These are phyloP conservation scores for Metschnikowia amazonensis DNA, from an alignment of 805 yeast species.

Conservation along the genomic window DNA sequence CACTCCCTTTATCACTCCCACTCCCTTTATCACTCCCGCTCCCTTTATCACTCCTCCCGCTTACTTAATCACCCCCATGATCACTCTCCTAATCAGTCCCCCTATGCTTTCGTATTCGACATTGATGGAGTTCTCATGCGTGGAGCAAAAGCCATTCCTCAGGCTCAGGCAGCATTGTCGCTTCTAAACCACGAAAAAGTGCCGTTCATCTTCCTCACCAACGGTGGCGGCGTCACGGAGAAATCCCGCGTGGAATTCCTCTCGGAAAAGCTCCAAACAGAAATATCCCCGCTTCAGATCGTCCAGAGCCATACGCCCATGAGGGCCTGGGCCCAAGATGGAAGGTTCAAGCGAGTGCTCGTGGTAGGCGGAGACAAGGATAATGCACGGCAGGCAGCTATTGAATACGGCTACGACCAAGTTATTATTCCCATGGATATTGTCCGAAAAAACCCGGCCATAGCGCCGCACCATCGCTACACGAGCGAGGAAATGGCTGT, in stretches of 20 bases:
- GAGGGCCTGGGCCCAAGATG: constrained; percentile 49
- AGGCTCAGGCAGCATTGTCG: constrained; percentile 58
- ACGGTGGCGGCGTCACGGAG: constrained; percentile 85
- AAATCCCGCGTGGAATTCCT: constrained; percentile 52
- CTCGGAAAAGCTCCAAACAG: constrained; percentile 40
- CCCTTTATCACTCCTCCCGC: too few relatives aligned
- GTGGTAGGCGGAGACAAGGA: constrained; percentile 82
- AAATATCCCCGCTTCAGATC: constrained; percentile 58
- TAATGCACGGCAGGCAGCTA: constrained; percentile 67
- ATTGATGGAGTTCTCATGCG: constrained; percentile 87
- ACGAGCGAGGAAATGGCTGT: constrained; percentile 40
- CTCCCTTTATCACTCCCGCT: too few relatives aligned
- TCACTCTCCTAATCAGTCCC: too few relatives aligned
- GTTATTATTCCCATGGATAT: constrained; percentile 74
- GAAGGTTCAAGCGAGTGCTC: constrained; percentile 54
- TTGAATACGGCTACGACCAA: constrained; percentile 69
- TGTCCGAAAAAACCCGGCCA: constrained; percentile 50
- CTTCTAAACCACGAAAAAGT: constrained; percentile 50
- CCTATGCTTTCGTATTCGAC: constrained; percentile 38
- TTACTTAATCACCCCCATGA: too few relatives aligned
- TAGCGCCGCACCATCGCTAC: constrained; percentile 68
- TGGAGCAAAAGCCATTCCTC: constrained; percentile 63
- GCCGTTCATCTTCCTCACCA: constrained; percentile 82
- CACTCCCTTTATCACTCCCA: too few relatives aligned
- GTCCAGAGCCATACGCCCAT: constrained; percentile 89